Evolutionary conservation across 169 alveolate species (phyloP).

Genomic region (Plasmodium cynomolgi): DNA sequence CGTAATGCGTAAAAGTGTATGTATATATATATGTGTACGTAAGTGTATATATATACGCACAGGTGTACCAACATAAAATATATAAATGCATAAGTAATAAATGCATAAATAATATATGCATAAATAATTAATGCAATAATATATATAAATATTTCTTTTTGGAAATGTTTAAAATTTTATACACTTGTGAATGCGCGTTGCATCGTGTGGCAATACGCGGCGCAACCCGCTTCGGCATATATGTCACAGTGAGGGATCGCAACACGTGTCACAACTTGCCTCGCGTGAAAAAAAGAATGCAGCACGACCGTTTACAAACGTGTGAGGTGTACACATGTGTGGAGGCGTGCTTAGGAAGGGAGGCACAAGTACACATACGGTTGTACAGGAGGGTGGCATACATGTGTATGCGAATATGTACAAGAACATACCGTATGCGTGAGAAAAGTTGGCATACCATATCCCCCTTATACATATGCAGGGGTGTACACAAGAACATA

Average conservation of each 20-base stretch:
- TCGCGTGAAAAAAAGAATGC: neutral
- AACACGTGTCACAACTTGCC: neutral
- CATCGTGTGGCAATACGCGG: neutral
- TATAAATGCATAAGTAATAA: neutral
- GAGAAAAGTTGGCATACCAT: neutral
- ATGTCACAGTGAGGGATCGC: neutral
- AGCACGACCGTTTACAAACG: neutral
- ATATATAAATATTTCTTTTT: slow-evolving; percentile 9
- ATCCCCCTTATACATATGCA: neutral
- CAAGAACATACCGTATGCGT: neutral
- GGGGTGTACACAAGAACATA: neutral
- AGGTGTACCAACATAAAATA: neutral
- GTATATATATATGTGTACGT: neutral
- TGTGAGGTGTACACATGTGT: neutral
- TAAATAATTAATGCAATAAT: slow-evolving; percentile 4
- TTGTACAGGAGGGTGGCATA: neutral
- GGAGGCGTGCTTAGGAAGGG: neutral
- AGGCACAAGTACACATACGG: neutral
- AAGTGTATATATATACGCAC: slow-evolving; percentile 1
- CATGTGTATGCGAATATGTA: neutral
- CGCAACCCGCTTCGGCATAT: neutral
- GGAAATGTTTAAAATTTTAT: neutral
- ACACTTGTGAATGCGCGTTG: neutral
- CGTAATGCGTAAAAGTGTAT: neutral
- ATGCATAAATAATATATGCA: neutral